Evolutionary conservation across 768 basidiomycete genomes (phyloP).

Genomic region (Austroboletus festivus): DNA sequence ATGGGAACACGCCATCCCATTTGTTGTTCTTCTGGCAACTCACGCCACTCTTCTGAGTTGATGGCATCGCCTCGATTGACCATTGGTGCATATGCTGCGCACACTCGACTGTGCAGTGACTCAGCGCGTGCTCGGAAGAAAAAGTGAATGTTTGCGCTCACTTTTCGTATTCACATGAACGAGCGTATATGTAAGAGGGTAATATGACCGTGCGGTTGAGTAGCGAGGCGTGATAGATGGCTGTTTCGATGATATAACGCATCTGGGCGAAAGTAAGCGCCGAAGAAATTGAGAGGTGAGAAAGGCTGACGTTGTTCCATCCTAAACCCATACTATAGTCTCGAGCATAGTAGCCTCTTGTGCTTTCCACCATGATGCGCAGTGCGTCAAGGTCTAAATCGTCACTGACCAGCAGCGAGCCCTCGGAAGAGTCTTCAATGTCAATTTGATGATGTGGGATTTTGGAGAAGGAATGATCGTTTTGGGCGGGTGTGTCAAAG

Average conservation of each 20-base stretch:
- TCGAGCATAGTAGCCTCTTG: slow-evolving; percentile 42
- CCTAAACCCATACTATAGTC: slow-evolving; percentile 44
- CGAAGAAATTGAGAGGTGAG: background rate
- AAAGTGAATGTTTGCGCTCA: slow-evolving; percentile 8
- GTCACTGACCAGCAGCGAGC: slow-evolving; percentile 15
- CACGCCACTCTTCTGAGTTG: slow-evolving; percentile 40
- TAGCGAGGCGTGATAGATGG: slow-evolving; percentile 40
- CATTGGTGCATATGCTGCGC: slow-evolving; percentile 41
- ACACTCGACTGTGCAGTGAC: slow-evolving; percentile 27
- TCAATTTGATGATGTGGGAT: background rate
- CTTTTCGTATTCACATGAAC: slow-evolving; percentile 38
- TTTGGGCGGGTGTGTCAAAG: slow-evolving; percentile 2
- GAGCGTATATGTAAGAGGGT: slow-evolving; percentile 45
- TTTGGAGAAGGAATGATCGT: background rate
- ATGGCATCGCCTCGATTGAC: slow-evolving; percentile 44
- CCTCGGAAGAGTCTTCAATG: background rate
- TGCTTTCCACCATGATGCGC: slow-evolving; percentile 32
- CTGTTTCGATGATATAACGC: slow-evolving; percentile 48
- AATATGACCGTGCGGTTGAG: slow-evolving; percentile 43
- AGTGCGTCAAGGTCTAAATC: slow-evolving; percentile 33
- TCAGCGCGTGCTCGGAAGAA: background rate
- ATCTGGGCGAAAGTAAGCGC: slow-evolving; percentile 28
- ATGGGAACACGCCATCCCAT: slow-evolving; percentile 38
- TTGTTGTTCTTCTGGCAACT: slow-evolving; percentile 34
- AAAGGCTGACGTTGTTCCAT: slow-evolving; percentile 44